Evolutionary conservation across 805 yeast genomes (phyloP).

Genomic region (Hanseniaspora thailandica): DNA sequence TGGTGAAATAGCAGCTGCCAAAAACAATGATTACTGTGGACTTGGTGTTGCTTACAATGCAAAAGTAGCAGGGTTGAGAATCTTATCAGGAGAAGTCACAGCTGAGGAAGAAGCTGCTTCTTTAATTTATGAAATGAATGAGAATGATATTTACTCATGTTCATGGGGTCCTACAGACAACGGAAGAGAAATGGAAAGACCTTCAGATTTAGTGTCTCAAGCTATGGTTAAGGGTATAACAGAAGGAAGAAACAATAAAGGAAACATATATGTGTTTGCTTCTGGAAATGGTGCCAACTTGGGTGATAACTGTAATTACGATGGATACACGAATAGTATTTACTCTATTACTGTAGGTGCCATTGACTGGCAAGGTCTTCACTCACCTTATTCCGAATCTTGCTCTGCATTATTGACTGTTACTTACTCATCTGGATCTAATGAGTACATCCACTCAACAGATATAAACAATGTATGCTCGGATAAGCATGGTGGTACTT

Average conservation of each 20-base stretch:
- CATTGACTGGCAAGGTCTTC: constrained; percentile 72
- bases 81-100: constrained; percentile 67
- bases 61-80: constrained; percentile 79
- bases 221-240: constrained; percentile 77
- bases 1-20: constrained; percentile 88
- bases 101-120: constrained; percentile 88
- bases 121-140: constrained; percentile 63
- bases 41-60: constrained; percentile 88
- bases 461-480: constrained; percentile 64
- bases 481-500: constrained; percentile 81
- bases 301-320: constrained; percentile 89
- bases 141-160: constrained; percentile 88
- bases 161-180: constrained; percentile 98
- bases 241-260: constrained; percentile 70
- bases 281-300: constrained; percentile 81
- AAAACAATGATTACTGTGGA: constrained; percentile 76
- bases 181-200: constrained; percentile 76
- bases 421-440: constrained; percentile 84
- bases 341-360: constrained; percentile 93
- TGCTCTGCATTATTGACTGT: constrained; percentile 92
- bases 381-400: constrained; percentile 82
- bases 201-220: constrained; percentile 62
- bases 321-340: constrained; percentile 92
- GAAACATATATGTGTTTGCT: constrained; percentile 87
- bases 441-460: constrained; percentile 80